Evolutionary conservation across 2,329 filamentous ascomycete species (phyloP).

Genomic region (Alternaria arborescens): DNA sequence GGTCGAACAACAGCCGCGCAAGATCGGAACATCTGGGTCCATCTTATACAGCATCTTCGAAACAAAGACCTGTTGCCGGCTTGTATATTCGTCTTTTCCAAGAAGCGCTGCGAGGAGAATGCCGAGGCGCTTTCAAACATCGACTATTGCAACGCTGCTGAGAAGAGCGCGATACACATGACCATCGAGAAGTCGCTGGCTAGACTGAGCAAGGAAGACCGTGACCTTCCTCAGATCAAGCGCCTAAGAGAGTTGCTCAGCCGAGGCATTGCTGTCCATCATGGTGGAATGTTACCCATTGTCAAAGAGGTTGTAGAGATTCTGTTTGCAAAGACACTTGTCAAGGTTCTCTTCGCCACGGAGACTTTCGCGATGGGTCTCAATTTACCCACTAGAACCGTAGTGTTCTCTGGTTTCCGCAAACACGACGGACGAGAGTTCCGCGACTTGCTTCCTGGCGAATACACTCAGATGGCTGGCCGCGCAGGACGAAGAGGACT

Average conservation of each 20-base stretch:
- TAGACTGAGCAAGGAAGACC: conserved; percentile 87
- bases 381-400: conserved; percentile 92
- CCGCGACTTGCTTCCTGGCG: conserved; percentile 88
- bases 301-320: conserved; percentile 99
- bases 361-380: conserved; percentile 99
- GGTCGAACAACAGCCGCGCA: conserved; percentile 90
- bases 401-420: conserved; percentile 95
- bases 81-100: conserved; percentile 98
- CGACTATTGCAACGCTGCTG: conserved; percentile 89
- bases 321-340: conserved; percentile 89
- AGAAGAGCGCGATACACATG: conserved; percentile 98
- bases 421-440: conserved; percentile 96
- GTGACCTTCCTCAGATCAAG: conserved; percentile 89
- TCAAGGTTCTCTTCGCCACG: conserved; percentile 96
- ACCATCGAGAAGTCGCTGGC: conserved; percentile 95
- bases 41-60: conserved; percentile 88
- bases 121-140: conserved; percentile 94
- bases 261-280: conserved; percentile 93
- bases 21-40: conserved; percentile 96
- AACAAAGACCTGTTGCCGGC: conserved; percentile 88
- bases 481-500: conserved; percentile 91
- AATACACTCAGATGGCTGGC: conserved; percentile 99
- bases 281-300: conserved; percentile 92
- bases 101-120: conserved; percentile 96
- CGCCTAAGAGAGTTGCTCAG: conserved; percentile 84